Base-by-base conservation (phyloP, 148 eudicot genomes). In the Simmondsia chinensis region DNA sequence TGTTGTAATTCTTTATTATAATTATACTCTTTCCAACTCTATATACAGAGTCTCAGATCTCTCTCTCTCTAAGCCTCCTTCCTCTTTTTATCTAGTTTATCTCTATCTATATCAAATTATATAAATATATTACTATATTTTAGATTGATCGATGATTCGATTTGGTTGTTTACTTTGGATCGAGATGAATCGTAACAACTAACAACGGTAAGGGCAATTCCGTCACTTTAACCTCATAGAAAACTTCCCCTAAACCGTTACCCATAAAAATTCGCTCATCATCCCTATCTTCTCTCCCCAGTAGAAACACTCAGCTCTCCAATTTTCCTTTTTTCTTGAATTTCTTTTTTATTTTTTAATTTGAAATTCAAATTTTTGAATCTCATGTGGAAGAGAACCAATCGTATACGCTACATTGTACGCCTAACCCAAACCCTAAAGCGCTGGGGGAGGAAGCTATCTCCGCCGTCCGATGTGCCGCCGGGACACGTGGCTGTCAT, bases 391-490 rank as follows among this genome's bases (percentile, higher is more conserved):
- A 41, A 19, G 60, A 44, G 30, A 19, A 60, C 55, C 63, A 62
- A 70, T 39, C 76, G 73, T 20, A 82, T 87, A 63, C 71, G 77
- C 0, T 66, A 60, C 67, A 79, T 82, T 47, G 94, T 76, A n/a
- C 63, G 77, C 15, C 51, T 87, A 21, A 65, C 60, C 16, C 96
- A 79, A 50, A 63, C 79, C 74, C 55, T 87, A 35, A 62, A 65
- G 10, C 58, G 74, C 26, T 87, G 94, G 66, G 39, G 61, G 0
- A 48, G 21, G 8, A 60, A 49, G 6, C 57, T 71, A 0, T 21
- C 68, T 0, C 29, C 60, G 1, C 76, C 71, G 26, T 29, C 62
- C 30, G 71, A 79, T 35, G 83, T 81, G 0, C 89, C 83, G 3
- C 57, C 80, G 0, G 89, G 83, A 43, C 80, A 81, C 66, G 77